A percentile compares a stretch with the other conserved stretches of the same genome.
phyloP scores from a whole-genome alignment of 2,329 filamentous ascomycete genomes.

The Chalara sp. region DNA sequence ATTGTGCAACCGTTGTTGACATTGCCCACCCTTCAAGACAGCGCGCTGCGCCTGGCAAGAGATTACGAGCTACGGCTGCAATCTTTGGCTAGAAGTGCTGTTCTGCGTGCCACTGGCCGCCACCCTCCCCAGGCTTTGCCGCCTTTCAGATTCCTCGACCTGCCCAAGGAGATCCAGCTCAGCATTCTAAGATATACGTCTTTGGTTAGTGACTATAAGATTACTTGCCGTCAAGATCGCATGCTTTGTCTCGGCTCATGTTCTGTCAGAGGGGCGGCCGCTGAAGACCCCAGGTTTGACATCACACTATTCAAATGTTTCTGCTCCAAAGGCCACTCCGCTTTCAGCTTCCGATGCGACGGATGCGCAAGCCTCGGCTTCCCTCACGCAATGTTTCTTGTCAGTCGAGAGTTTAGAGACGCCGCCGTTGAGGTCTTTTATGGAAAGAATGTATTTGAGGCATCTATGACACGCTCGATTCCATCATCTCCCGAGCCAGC shows the following conservation, averaged over 20 bases:
- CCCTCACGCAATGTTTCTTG: slow-evolving; percentile 4
- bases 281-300: not conserved
- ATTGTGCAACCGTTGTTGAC: slow-evolving; percentile 2
- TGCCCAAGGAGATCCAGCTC: slow-evolving; percentile 6
- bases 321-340: slow-evolving; percentile 4
- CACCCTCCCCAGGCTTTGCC: no score
- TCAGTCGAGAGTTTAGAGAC: not conserved
- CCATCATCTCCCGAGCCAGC: not conserved
- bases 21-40: slow-evolving; percentile 1
- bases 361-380: slow-evolving; percentile 3
- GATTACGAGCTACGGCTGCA: slow-evolving; percentile 2
- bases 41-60: slow-evolving; percentile 3
- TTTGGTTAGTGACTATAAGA: no score
- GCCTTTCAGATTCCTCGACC: slow-evolving; percentile 2
- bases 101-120: not conserved
- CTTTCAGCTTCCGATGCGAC: slow-evolving; percentile 7
- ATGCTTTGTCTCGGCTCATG: no score
- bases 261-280: not conserved
- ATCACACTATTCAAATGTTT: slow-evolving; percentile 3
- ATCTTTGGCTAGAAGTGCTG: slow-evolving; percentile 1
- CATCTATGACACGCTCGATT: not conserved
- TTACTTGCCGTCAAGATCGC: no score
- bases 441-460: slow-evolving; percentile 1
- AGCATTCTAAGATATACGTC: slow-evolving; percentile 4
- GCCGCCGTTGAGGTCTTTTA: slow-evolving; percentile 6